These are phyloP conservation scores for Ustilago tritici DNA, from an alignment of 1,284 basidiomycete species.

Conservation along the genomic window DNA sequence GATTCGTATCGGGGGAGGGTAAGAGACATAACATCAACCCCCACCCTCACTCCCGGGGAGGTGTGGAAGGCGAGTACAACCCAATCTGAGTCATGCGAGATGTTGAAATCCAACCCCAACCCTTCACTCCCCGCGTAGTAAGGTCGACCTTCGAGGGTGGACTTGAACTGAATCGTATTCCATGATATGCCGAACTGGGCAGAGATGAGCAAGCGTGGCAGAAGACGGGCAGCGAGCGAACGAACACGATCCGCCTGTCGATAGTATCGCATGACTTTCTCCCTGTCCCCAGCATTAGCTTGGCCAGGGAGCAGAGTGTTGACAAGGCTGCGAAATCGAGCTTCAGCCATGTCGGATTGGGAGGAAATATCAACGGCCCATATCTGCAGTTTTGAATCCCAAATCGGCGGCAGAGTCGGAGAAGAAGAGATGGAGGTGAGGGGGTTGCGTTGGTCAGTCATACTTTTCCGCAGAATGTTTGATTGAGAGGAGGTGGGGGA, in stretches of 20 bases:
- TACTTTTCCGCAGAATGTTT: constrained; percentile 1
- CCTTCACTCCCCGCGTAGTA: neutral
- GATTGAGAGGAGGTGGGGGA: neutral
- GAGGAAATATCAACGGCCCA: constrained; percentile 56
- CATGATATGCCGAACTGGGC: constrained; percentile 14
- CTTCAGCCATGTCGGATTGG: constrained; percentile 6
- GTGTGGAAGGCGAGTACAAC: constrained; percentile 58
- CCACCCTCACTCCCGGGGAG: constrained; percentile 30
- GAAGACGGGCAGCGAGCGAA: constrained; percentile 43
- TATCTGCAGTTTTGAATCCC: constrained; percentile 31
- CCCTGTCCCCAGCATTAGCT: constrained; percentile 24
- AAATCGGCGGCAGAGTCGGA: neutral
- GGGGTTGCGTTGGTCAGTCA: constrained; percentile 23
- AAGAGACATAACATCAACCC: constrained; percentile 65
- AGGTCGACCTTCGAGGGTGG: constrained; percentile 44
- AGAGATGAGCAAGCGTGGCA: constrained; percentile 40
- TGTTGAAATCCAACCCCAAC: constrained; percentile 56
- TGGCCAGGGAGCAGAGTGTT: constrained; percentile 23
- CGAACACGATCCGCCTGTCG: constrained; percentile 51
- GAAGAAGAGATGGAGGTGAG: neutral
- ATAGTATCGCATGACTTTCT: constrained; percentile 47
- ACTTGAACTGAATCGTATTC: constrained; percentile 14
- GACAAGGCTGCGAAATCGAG: constrained; percentile 8
- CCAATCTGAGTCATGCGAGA: constrained; percentile 66
- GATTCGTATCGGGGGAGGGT: constrained; percentile 58